Evolutionary conservation across 495 filamentous ascomycete genomes (phyloP), one percentile per base, ranked within the genome.

Genomic region (Hyaloscypha variabilis): DNA sequence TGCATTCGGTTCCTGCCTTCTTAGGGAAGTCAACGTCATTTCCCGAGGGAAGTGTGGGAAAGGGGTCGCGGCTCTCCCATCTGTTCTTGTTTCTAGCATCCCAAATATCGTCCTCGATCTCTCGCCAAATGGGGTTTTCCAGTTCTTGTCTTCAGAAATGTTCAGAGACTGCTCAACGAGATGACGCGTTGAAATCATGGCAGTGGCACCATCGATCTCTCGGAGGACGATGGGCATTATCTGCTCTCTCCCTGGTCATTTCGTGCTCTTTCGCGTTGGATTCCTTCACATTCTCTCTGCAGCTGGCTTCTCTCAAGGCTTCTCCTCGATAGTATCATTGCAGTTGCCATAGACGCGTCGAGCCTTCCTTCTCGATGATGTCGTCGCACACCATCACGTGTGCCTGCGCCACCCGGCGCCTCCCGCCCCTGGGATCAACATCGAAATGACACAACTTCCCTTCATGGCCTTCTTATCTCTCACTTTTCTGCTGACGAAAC

Each of bases 401-500:
- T 46, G 6, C 13, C 6, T 46, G 39, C 39, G 39, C 39, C 39
- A 46, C 39, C 13, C 39, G 39, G 39, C 39, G 39, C 39, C 39
- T 46, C 39, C 39, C 39, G 39, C 13, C 11, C 3, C 19, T 10
- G 39, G 6, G 11, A 46, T 46, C 17, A 46, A 46, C 39, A 46
- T 46, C 17, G 39, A 46, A 46, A 46, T 46, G 39, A 46, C 39
- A 46, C 0, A 46, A 19, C 39, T 8, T 46, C 17, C 11, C 39
- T 46, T 54, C 42, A 36, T 51, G 19, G 3, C 10, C 8, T 61
- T 42, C 58, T 61, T 61, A 61, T 61, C 58, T 61, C 58, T 61
- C 36, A 61, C 2, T 52, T 61, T 51, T 61, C 26, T 46, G 58
- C 42, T 52, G 58, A 49, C 42, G 14, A 49, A 51, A 61, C 39